These are phyloP conservation scores for Daldinia vernicosa DNA, from an alignment of 495 filamentous ascomycete genomes.

Conservation along the genomic window DNA sequence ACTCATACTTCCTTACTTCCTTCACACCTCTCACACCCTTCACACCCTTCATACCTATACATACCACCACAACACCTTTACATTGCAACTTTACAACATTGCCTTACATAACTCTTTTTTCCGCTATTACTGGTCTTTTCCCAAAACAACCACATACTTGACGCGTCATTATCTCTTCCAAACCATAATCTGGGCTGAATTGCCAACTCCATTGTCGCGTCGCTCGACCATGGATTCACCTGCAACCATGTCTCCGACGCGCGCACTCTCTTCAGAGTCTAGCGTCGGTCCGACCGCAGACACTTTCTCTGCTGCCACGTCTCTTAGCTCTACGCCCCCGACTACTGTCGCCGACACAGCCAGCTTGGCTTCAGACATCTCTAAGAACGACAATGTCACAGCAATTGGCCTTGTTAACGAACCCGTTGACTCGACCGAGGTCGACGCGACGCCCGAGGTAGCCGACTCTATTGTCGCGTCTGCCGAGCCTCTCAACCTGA, in stretches of 20 bases:
- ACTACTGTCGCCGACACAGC: slow-evolving; percentile 58
- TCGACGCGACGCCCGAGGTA: slow-evolving; percentile 43
- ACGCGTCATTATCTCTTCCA: slow-evolving; percentile 26
- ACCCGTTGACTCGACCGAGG: slow-evolving; percentile 29
- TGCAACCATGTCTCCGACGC: slow-evolving; percentile 38
- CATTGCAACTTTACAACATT: neutral
- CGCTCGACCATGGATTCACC: slow-evolving; percentile 37
- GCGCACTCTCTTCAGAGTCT: slow-evolving; percentile 45
- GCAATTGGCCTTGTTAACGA: slow-evolving; percentile 37
- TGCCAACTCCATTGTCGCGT: slow-evolving; percentile 33
- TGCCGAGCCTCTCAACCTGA: slow-evolving; percentile 8
- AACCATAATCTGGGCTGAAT: slow-evolving; percentile 7
- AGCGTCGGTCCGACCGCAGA: slow-evolving; percentile 48
- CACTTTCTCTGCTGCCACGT: slow-evolving; percentile 53
- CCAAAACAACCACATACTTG: slow-evolving; percentile 19
- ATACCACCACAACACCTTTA: neutral
- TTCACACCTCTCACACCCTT: slow-evolving; percentile 11
- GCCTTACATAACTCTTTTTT: slow-evolving; percentile 16
- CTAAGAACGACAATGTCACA: slow-evolving; percentile 38
- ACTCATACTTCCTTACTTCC: neutral
- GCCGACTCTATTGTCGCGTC: slow-evolving; percentile 53
- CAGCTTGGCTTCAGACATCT: slow-evolving; percentile 55
- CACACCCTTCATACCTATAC: neutral
- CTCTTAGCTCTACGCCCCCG: slow-evolving; percentile 59
- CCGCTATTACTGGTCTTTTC: slow-evolving; percentile 3